Evolutionary conservation across 2,329 filamentous ascomycete genomes (phyloP), one percentile per base, ranked within the genome.

Genomic region (Stachybotrys chartarum): DNA sequence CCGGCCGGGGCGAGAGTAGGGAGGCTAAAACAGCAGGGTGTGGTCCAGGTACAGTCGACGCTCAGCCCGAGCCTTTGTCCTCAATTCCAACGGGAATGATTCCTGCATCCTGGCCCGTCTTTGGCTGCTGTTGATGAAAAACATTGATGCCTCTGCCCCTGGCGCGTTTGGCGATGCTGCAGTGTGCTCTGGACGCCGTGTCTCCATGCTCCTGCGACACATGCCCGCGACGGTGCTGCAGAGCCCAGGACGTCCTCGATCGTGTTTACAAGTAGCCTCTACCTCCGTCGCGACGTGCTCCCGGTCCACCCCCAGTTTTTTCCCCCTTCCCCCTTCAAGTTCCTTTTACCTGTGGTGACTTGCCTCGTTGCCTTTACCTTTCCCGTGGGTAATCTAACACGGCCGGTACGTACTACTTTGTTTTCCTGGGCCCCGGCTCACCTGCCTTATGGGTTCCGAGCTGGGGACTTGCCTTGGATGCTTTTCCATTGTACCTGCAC

Each of bases 221-320:
- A 24, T 24, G 24, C 24, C 24, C 24, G 24, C 24, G 24, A 42
- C 35, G 35, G 35, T 42, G 35, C 35, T 14, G 35, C 35, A 3
- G 35, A 42, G 35, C 35, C 35, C 35, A 42, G 14, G 24, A 42
- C 35, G 35, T 14, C 35, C 35, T 14, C 35, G 24, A 42, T 42
- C 35, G 35, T 42, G 35, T 42, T 14, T 42, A n/a, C 35, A 51
- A 24, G 53, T 55, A 55, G 47, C 48, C 24, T 39, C 47, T 30
- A 50, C 18, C n/a, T 30, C 18, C 16, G 47, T 30, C 47, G 51
- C 32, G 51, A 52, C 32, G 49, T n/a, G 17, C 48, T 11, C 30
- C 50, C 50, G 16, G 31, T 51, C 31, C 14, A 31, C 50, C 50
- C 50, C 50, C 54, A 52, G 42, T 55, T 56, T 54, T 58, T 55